These are phyloP conservation scores for Dendrothele bispora DNA, from an alignment of 768 basidiomycete genomes.

Conservation along the genomic window DNA sequence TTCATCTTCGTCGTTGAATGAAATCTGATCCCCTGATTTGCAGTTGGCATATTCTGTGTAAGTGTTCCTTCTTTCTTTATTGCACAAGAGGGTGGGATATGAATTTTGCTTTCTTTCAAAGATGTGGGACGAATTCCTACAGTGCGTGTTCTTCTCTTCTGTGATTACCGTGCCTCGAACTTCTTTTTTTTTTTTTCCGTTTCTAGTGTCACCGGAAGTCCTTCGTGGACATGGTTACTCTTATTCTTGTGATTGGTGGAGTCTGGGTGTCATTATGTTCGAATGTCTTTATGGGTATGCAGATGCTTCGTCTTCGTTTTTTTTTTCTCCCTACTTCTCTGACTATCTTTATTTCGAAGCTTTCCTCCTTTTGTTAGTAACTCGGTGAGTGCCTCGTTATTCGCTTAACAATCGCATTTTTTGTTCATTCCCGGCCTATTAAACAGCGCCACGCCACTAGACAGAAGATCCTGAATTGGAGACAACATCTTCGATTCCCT, in stretches of 20 bases:
- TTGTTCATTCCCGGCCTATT: conserved; percentile 13
- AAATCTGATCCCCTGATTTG: conserved; percentile 19
- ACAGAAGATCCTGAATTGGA: conserved; percentile 98
- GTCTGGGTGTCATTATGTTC: conserved; percentile 94
- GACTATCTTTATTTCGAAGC: conserved; percentile 36
- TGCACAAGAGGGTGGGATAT: too few relatives aligned
- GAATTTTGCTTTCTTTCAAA: conserved; percentile 33
- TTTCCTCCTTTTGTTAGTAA: conserved; percentile 97
- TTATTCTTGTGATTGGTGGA: conserved; percentile 98
- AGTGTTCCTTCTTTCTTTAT: conserved; percentile 31
- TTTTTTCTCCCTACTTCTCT: conserved; percentile 13
- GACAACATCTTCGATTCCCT: conserved; percentile 85
- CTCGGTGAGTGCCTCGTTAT: conserved; percentile 55
- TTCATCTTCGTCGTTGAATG: conserved; percentile 21
- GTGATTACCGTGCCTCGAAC: conserved; percentile 11
- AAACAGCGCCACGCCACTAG: conserved; percentile 86
- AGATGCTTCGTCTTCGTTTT: conserved; percentile 9
- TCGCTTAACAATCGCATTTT: conserved; percentile 7
- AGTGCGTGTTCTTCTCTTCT: conserved; percentile 51
- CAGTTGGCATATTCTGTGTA: conserved; percentile 90
- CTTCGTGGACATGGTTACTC: conserved; percentile 91
- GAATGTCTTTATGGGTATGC: conserved; percentile 90
- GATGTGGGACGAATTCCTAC: conserved; percentile 85
- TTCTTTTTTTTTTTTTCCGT: too few relatives aligned
- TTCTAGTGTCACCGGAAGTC: conserved; percentile 84